phyloP scores from a whole-genome alignment of 208 protist genomes.

The Trichomonas tenax region DNA sequence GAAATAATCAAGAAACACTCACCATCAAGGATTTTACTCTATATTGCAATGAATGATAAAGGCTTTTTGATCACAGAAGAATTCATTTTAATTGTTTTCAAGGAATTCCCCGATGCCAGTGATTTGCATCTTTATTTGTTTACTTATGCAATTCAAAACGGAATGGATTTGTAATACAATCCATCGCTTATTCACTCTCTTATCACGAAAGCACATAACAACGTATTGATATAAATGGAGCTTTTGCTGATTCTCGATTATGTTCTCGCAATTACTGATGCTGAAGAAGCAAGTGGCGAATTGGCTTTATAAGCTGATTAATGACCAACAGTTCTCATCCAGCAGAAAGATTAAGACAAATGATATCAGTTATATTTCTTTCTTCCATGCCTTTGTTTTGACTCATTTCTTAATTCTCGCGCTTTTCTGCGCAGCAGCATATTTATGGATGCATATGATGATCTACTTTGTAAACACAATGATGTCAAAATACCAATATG shows the following conservation, averaged over 20 bases:
- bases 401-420: background rate
- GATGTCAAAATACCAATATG: background rate
- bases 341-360: background rate
- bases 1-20: background rate
- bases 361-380: background rate
- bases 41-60: background rate
- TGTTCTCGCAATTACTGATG: background rate
- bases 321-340: background rate
- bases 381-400: background rate
- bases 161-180: background rate
- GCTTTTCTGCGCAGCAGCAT: background rate
- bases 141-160: background rate
- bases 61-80: background rate
- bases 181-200: background rate
- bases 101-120: background rate
- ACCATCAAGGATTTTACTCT: background rate
- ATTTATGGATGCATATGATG: background rate
- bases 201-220: background rate
- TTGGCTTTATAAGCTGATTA: background rate
- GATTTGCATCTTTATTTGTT: background rate
- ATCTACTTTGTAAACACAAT: background rate
- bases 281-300: background rate
- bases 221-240: background rate
- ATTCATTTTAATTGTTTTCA: background rate
- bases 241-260: background rate